Evolutionary conservation across 1,139 yeast species (phyloP).

Genomic region (Williopsis jadinii): DNA sequence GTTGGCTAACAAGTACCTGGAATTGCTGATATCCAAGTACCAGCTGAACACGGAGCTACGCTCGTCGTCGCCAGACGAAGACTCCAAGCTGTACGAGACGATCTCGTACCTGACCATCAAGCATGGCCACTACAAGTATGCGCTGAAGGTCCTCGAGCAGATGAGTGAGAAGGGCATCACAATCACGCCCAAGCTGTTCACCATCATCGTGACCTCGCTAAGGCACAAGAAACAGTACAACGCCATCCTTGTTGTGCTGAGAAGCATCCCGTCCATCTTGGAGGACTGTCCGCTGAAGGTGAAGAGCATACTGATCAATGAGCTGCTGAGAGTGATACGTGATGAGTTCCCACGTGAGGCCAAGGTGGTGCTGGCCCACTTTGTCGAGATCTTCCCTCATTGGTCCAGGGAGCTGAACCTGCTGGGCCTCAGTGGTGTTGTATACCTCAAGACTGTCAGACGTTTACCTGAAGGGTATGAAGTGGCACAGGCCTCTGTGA

Average conservation of each 20-base stretch:
- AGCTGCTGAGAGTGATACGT: slow-evolving; percentile 13
- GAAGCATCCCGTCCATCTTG: slow-evolving; percentile 11
- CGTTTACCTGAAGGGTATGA: slow-evolving; percentile 2
- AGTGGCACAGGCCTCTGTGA: not conserved
- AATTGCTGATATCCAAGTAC: slow-evolving; percentile 11
- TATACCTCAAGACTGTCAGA: slow-evolving; percentile 5
- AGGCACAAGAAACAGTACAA: slow-evolving; percentile 15
- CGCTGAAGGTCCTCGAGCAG: slow-evolving; percentile 8
- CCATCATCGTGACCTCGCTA: slow-evolving; percentile 11
- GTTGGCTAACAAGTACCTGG: slow-evolving; percentile 11
- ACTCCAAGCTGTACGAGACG: slow-evolving; percentile 11
- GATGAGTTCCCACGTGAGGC: slow-evolving; percentile 15
- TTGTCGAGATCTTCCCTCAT: slow-evolving; percentile 13
- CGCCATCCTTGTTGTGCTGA: slow-evolving; percentile 11
- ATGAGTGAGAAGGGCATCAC: slow-evolving; percentile 10
- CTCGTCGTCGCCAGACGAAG: not conserved
- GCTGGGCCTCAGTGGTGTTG: slow-evolving; percentile 12
- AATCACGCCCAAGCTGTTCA: slow-evolving; percentile 11
- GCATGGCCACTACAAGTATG: slow-evolving; percentile 12
- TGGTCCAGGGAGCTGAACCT: slow-evolving; percentile 9
- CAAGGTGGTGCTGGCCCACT: slow-evolving; percentile 16
- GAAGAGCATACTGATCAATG: slow-evolving; percentile 9
- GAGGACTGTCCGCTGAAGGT: slow-evolving; percentile 3
- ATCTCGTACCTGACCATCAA: slow-evolving; percentile 12
- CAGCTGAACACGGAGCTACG: slow-evolving; percentile 1